Evolutionary conservation across 345 rosid genomes (phyloP).

Genomic region (Salix dunnii): DNA sequence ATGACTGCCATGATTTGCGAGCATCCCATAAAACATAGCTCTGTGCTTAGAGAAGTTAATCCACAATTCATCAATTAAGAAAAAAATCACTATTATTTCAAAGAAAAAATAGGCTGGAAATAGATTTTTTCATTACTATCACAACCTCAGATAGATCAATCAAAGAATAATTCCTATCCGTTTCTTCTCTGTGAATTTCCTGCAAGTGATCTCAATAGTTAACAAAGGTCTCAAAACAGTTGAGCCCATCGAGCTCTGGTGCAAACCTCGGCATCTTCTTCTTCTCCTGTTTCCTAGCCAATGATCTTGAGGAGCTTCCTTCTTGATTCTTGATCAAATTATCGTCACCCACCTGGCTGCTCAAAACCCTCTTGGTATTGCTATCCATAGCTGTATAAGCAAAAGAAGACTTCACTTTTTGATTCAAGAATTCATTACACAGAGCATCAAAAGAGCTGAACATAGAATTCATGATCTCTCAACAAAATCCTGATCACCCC

Average conservation of each 20-base stretch:
- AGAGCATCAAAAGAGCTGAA: conserved; percentile 68
- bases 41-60: background rate
- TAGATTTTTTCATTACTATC: background rate
- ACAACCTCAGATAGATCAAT: background rate
- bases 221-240: conserved; percentile 69
- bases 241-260: conserved; percentile 57
- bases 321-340: background rate
- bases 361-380: background rate
- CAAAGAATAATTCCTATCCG: background rate
- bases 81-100: background rate
- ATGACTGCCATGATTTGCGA: background rate
- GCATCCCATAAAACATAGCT: background rate
- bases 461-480: conserved; percentile 58
- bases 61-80: background rate
- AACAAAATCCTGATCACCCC: background rate
- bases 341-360: background rate
- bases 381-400: background rate
- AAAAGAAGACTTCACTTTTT: conserved; percentile 25
- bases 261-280: conserved; percentile 47
- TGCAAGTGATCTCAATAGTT: background rate
- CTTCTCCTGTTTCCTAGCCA: background rate
- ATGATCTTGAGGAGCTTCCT: background rate
- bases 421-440: conserved; percentile 56
- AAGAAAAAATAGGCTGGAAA: background rate
- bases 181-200: background rate